Conservation (phyloP, 2,329 filamentous ascomycete genomes). For the Ophiostoma sp. region DNA sequence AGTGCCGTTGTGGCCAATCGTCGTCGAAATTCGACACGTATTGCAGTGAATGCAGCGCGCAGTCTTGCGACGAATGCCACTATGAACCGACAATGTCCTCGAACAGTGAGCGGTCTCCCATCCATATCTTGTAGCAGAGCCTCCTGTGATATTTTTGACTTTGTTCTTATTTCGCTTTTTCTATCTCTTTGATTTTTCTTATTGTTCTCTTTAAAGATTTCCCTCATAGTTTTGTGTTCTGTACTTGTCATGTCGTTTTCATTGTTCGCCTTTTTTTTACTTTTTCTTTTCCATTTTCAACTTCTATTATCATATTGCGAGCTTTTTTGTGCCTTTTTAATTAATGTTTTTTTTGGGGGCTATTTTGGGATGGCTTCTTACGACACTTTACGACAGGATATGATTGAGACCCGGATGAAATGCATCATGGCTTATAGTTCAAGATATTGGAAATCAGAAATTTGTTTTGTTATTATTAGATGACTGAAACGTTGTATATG, state of each 20-base stretch:
- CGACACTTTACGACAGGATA: not conserved
- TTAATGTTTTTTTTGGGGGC: not conserved
- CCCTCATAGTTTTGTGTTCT: no score
- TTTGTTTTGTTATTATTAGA: not conserved
- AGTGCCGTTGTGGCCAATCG: not conserved
- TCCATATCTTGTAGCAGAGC: not conserved
- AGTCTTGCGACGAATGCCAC: not conserved
- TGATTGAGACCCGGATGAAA: not conserved
- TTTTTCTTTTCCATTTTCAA: not conserved
- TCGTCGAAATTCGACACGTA: not conserved
- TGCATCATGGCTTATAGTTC: not conserved
- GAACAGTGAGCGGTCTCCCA: not conserved
- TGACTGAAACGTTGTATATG: not conserved
- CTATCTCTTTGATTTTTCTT: not conserved
- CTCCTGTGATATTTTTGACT: not conserved
- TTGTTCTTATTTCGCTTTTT: not conserved
- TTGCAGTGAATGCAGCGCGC: not conserved
- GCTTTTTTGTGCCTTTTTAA: not conserved
- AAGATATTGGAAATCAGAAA: no score
- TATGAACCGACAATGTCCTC: no score
- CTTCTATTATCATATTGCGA: not conserved
- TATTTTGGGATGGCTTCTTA: not conserved
- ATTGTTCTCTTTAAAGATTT: not conserved
- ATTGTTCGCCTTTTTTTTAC: not conserved
- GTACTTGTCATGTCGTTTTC: no score